A percentile compares a stretch with the other conserved stretches of the same genome.
phyloP scores from a whole-genome alignment of 495 filamentous ascomycete genomes.

The Clohesyomyces aquaticus region DNA sequence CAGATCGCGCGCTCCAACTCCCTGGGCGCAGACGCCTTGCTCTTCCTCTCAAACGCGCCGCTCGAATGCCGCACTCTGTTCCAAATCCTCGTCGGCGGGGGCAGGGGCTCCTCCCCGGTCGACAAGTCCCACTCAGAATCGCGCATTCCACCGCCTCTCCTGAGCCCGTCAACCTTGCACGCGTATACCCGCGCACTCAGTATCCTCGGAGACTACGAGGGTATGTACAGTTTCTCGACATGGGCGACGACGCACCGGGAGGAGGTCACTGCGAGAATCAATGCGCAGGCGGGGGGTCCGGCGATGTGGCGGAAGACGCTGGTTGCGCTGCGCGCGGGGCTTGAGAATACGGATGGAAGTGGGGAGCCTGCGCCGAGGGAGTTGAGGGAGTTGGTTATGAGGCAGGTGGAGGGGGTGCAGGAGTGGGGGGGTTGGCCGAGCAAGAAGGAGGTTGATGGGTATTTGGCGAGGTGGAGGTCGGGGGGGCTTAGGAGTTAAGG shows the following conservation, averaged over 20 bases:
- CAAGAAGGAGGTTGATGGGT: conserved; percentile 56
- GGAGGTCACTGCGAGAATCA: conserved; percentile 25
- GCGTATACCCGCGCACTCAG: conserved; percentile 48
- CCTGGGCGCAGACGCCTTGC: not conserved
- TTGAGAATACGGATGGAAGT: conserved; percentile 46
- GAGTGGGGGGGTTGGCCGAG: conserved; percentile 60
- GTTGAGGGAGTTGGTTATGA: conserved; percentile 43
- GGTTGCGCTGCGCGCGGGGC: conserved; percentile 56
- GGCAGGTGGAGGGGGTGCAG: conserved; percentile 52
- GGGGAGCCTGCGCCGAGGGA: conserved; percentile 34
- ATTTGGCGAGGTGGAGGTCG: conserved; percentile 33
- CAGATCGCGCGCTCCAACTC: conserved; percentile 7
- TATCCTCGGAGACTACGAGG: conserved; percentile 41
- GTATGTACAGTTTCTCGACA: conserved; percentile 37
- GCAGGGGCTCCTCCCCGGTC: not conserved
- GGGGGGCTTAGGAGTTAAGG: not conserved
- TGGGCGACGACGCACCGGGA: conserved; percentile 41
- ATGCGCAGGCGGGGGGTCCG: conserved; percentile 48
- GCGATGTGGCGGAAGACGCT: conserved; percentile 54
- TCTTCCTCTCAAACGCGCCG: conserved; percentile 8
- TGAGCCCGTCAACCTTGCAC: conserved; percentile 42
- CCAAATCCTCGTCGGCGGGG: conserved; percentile 16
- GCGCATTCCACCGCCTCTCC: conserved; percentile 17
- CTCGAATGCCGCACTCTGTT: conserved; percentile 21
- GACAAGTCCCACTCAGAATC: not conserved